Evolutionary conservation across 1,284 basidiomycete species (phyloP).

Genomic region (Pseudozyma sp.): DNA sequence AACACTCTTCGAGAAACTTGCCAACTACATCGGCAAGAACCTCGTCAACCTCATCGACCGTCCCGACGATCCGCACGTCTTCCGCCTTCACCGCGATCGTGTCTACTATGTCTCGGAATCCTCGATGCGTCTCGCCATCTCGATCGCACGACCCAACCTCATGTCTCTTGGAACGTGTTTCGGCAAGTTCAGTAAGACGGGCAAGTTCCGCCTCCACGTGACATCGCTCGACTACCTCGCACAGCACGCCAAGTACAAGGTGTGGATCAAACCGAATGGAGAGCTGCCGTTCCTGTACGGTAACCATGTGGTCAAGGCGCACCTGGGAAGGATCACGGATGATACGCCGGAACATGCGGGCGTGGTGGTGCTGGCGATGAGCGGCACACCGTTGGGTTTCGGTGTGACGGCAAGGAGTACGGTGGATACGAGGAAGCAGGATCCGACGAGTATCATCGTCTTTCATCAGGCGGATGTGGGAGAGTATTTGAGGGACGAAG

Average conservation of each 20-base stretch:
- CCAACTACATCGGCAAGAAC: conserved; percentile 92
- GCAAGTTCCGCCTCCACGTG: conserved; percentile 97
- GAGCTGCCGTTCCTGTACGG: conserved; percentile 99
- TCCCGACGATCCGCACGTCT: conserved; percentile 65
- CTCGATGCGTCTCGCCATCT: conserved; percentile 89
- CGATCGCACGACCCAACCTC: conserved; percentile 90
- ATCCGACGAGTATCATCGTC: conserved; percentile 97
- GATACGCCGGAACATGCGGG: conserved; percentile 99
- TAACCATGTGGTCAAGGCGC: conserved; percentile 98
- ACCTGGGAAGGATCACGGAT: conserved; percentile 98
- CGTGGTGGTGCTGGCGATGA: conserved; percentile 96
- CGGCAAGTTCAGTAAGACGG: conserved; percentile 96
- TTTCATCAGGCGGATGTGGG: conserved; percentile 86
- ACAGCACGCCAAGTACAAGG: conserved; percentile 98
- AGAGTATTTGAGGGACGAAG: conserved; percentile 67
- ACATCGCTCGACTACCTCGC: conserved; percentile 92
- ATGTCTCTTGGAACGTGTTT: conserved; percentile 95
- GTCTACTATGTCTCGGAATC: conserved; percentile 66
- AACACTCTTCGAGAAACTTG: conserved; percentile 86
- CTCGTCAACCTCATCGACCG: conserved; percentile 75
- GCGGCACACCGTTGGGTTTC: conserved; percentile 84
- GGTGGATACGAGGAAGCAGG: conserved; percentile 93
- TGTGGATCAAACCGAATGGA: conserved; percentile 99
- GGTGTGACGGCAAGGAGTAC: conserved; percentile 97
- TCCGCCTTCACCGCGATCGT: conserved; percentile 69